Evolutionary conservation across 2,329 filamentous ascomycete species (phyloP).

Genomic region (Neurospora sp.): DNA sequence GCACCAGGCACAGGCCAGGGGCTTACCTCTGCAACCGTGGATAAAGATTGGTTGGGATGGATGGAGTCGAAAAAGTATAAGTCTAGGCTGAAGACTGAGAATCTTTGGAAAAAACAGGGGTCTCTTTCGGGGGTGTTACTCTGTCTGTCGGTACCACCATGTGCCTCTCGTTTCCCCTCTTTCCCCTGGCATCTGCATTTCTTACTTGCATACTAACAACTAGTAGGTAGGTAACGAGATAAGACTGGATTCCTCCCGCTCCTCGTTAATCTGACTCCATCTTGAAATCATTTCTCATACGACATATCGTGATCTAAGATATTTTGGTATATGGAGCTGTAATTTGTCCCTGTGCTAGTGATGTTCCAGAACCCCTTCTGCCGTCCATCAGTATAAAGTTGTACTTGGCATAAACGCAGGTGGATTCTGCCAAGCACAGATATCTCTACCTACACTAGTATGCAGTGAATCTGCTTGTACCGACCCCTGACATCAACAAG

Average conservation of each 20-base stretch:
- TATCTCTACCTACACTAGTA: too few species aligned
- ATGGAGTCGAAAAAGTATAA: not conserved
- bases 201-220: not conserved
- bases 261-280: not conserved
- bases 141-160: not conserved
- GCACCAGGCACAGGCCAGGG: not conserved
- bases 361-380: not conserved
- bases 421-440: not conserved
- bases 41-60: conserved; percentile 23
- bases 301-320: not conserved
- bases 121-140: not conserved
- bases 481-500: not conserved
- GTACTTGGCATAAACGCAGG: not conserved
- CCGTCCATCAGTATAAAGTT: not conserved
- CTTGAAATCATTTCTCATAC: not conserved
- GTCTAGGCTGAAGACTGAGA: not conserved
- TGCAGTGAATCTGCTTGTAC: not conserved
- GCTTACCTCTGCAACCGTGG: conserved; percentile 9
- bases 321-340: not conserved
- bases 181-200: not conserved
- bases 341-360: not conserved
- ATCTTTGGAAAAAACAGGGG: conserved; percentile 1
- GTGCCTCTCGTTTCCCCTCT: not conserved
- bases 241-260: not conserved
- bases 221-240: not conserved